Evolutionary conservation across 2,329 filamentous ascomycete species (phyloP).

Genomic region (Ceratocystis albifundus): DNA sequence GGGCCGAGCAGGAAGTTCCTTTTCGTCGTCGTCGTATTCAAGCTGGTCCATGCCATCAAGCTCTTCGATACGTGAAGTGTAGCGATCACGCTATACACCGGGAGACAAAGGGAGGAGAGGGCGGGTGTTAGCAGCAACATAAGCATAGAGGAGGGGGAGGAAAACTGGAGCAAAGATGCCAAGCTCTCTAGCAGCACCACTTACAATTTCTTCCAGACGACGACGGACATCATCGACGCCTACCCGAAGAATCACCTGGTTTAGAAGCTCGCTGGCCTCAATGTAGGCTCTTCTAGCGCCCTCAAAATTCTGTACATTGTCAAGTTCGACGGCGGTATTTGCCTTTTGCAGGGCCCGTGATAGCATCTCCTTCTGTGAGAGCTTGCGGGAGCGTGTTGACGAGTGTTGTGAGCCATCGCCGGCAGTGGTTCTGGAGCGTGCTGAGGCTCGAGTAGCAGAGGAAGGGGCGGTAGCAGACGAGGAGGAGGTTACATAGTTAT

Average conservation of each 20-base stretch:
- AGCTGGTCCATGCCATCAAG: constrained; percentile 57
- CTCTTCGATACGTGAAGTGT: constrained; percentile 80
- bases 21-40: constrained; percentile 45
- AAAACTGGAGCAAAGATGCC: not conserved
- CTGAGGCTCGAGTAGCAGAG: not conserved
- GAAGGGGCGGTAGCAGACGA: not conserved
- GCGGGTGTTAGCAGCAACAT: not conserved
- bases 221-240: constrained; percentile 74
- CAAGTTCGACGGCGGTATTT: constrained; percentile 86
- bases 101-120: not conserved
- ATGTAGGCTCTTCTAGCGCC: constrained; percentile 81
- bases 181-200: constrained; percentile 37
- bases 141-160: not conserved
- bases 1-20: constrained; percentile 61
- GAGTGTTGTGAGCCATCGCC: constrained; percentile 14
- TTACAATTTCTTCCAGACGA: constrained; percentile 87
- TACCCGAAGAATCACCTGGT: constrained; percentile 77
- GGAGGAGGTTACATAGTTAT: not conserved
- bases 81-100: constrained; percentile 60
- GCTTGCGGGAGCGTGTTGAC: constrained; percentile 27
- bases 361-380: constrained; percentile 86
- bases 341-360: constrained; percentile 92
- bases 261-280: constrained; percentile 78
- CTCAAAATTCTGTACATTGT: constrained; percentile 91
- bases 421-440: not conserved